Conservation (phyloP, 2,329 filamentous ascomycete species). For the Phoma herbarum region DNA sequence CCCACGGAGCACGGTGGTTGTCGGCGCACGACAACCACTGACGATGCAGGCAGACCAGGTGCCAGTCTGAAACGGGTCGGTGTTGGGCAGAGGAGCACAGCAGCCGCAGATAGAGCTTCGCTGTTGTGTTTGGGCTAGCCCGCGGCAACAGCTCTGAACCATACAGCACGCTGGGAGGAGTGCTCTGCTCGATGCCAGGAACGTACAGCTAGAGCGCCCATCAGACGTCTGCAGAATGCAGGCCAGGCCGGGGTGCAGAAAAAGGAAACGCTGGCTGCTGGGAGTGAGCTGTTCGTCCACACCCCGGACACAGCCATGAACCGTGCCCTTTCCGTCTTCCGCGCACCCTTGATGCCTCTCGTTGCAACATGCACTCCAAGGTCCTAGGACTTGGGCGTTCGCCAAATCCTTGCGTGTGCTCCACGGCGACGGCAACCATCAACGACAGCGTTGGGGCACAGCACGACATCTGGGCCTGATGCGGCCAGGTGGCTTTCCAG, state of each 20-base stretch:
- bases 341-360: conserved; percentile 35
- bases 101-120: conserved; percentile 39
- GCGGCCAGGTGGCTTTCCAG: conserved; percentile 4
- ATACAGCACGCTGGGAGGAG: conserved; percentile 38
- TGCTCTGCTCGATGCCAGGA: conserved; percentile 42
- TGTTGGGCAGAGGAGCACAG: conserved; percentile 45
- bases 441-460: conserved; percentile 18
- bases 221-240: conserved; percentile 30
- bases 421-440: conserved; percentile 26
- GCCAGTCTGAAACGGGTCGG: conserved; percentile 47
- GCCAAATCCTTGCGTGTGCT: conserved; percentile 31
- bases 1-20: conserved; percentile 20
- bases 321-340: conserved; percentile 50
- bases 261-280: conserved; percentile 42
- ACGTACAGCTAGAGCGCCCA: conserved; percentile 40
- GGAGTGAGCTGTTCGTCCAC: conserved; percentile 28
- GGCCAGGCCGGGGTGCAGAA: conserved; percentile 33
- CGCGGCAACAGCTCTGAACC: conserved; percentile 35
- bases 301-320: conserved; percentile 22
- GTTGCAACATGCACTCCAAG: conserved; percentile 32
- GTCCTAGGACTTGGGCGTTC: conserved; percentile 31
- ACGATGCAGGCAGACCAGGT: conserved; percentile 41
- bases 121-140: conserved; percentile 41
- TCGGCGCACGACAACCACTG: conserved; percentile 39
- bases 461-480: conserved; percentile 1